A percentile compares a stretch with the other conserved stretches of the same genome.
Conservation (phyloP, 2,329 filamentous ascomycete species). For the Lachnellula arida region DNA sequence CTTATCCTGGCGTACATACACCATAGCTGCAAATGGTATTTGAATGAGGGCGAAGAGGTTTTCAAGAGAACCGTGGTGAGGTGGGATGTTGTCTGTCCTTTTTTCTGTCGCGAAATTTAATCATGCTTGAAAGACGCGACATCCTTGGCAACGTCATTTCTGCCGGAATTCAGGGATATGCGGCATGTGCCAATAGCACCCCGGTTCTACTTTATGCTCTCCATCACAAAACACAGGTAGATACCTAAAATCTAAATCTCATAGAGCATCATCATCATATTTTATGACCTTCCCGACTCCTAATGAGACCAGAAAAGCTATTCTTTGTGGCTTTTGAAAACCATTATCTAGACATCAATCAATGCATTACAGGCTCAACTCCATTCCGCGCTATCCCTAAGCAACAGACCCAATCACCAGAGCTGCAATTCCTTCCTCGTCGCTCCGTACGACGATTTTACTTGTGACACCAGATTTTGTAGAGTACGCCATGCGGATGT, state of each 20-base stretch:
- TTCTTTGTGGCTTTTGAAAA: slow-evolving; percentile 14
- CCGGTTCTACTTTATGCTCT: neutral
- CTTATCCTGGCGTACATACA: slow-evolving; percentile 90
- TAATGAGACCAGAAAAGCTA: slow-evolving; percentile 2
- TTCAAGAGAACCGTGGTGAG: neutral
- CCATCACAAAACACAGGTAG: neutral
- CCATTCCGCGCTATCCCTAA: slow-evolving; percentile 24
- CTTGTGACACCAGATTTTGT: slow-evolving; percentile 91
- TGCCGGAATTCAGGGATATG: slow-evolving; percentile 7
- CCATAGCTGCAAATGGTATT: slow-evolving; percentile 53
- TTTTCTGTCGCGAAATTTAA: slow-evolving; percentile 2
- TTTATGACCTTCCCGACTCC: slow-evolving; percentile 11
- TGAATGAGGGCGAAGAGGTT: neutral
- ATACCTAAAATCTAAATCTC: neutral
- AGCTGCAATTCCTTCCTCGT: slow-evolving; percentile 86
- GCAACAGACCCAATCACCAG: slow-evolving; percentile 81
- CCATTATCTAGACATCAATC: slow-evolving; percentile 28
- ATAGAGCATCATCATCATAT: slow-evolving; percentile 5
- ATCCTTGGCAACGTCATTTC: slow-evolving; percentile 15
- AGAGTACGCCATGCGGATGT: slow-evolving; percentile 89
- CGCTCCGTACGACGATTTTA: slow-evolving; percentile 87
- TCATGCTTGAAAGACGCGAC: slow-evolving; percentile 12
- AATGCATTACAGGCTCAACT: slow-evolving; percentile 28
- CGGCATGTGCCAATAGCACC: neutral
- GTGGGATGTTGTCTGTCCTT: neutral